Conservation (phyloP, 495 filamentous ascomycete genomes). For the Trichoderma parareesei region DNA sequence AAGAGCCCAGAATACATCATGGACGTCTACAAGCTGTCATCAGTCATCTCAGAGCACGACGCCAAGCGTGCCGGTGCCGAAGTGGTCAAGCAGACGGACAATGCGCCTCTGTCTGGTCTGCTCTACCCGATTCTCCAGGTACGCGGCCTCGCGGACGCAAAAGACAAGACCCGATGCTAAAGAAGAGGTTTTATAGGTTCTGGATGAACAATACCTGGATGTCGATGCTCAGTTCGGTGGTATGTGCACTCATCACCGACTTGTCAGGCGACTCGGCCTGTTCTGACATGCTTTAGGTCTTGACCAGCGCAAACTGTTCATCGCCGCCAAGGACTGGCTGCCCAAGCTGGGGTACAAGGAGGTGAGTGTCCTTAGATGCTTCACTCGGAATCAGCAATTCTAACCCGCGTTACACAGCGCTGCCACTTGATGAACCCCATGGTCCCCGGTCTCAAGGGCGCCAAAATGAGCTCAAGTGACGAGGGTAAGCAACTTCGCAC, state of each 20-base stretch:
- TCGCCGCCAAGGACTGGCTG: conserved; percentile 66
- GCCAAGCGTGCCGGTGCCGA: conserved; percentile 85
- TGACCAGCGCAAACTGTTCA: conserved; percentile 89
- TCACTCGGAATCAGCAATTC: not conserved
- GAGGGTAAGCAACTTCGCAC: conserved; percentile 13
- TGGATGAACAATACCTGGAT: conserved; percentile 85
- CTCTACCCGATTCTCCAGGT: conserved; percentile 81
- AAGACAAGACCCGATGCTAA: not conserved
- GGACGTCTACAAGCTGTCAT: conserved; percentile 61
- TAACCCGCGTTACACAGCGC: conserved; percentile 28
- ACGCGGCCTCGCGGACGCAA: not conserved
- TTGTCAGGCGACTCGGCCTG: not conserved
- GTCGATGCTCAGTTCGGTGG: conserved; percentile 76
- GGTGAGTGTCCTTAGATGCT: conserved; percentile 13
- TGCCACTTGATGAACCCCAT: conserved; percentile 89
- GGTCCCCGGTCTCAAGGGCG: conserved; percentile 77
- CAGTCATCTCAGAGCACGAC: conserved; percentile 55
- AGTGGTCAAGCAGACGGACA: conserved; percentile 81
- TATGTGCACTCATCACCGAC: conserved; percentile 24
- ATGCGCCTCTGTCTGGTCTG: conserved; percentile 66
- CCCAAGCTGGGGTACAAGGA: conserved; percentile 62
- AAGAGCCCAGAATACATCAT: conserved; percentile 57
- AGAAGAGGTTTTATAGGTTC: conserved; percentile 25
- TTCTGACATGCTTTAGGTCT: conserved; percentile 1
- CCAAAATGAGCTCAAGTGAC: conserved; percentile 63